Conservation (phyloP, 2,329 filamentous ascomycete genomes). For the Cladorrhinum sp. region DNA sequence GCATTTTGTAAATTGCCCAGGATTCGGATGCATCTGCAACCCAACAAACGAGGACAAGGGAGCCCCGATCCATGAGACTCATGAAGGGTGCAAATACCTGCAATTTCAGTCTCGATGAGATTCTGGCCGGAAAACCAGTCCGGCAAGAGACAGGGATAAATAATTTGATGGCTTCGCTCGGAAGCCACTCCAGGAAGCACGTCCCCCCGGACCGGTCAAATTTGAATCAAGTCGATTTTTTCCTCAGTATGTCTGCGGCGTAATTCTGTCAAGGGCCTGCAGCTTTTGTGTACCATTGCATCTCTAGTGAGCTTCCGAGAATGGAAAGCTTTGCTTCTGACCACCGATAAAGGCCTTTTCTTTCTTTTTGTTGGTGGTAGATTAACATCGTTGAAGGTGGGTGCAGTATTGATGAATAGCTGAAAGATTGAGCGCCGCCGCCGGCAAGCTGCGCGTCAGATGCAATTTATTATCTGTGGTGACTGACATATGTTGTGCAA, state of each 20-base stretch:
- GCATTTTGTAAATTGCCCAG: neutral
- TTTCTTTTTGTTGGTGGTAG: neutral
- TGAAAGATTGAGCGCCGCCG: neutral
- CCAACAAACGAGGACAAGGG: neutral
- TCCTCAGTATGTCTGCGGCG: neutral
- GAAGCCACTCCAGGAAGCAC: neutral
- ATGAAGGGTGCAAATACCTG: neutral
- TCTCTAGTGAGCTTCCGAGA: neutral
- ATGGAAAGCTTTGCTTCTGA: neutral
- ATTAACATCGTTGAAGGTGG: neutral
- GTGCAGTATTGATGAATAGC: neutral
- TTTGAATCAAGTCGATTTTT: neutral
- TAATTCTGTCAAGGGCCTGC: neutral
- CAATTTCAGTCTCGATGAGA: neutral
- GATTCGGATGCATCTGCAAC: neutral
- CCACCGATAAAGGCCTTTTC: neutral
- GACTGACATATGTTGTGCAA: neutral
- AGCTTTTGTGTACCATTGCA: neutral
- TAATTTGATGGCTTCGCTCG: neutral
- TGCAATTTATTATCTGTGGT: neutral
- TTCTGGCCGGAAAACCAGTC: neutral
- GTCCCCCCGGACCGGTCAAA: neutral
- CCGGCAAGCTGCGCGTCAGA: neutral
- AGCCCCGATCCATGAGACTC: too few relatives aligned
- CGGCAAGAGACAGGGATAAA: neutral